Evolutionary conservation across 306 rosid genomes (phyloP), one percentile per base, ranked within the genome.

Genomic region (Adenanthera pavonina): DNA sequence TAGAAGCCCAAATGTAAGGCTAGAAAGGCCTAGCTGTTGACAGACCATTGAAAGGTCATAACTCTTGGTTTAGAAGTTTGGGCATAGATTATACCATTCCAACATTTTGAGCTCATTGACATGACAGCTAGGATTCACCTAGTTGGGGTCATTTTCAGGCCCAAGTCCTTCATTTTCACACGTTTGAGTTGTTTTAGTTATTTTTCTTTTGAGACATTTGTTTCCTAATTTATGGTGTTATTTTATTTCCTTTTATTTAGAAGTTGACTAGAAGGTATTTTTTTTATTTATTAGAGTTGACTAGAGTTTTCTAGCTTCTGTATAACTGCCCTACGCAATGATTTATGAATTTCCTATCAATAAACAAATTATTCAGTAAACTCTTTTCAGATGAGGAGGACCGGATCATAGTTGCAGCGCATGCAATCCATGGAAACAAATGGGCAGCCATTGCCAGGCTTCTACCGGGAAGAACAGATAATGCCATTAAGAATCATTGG

Each of bases 301-400:
- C 14, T 57, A 20, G 35, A 20, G 64, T 57, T 20, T 57, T 10
- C 64, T 20, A 8, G 14, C 3, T 60, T 60, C 38, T 7, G 12
- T 25, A 6, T 10, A 11, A 60, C 25, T 25, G 3, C 33, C 40
- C 1, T 30, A 12, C 25, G 2, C 16, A 60, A 16, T 60, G 65
- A 60, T 12, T 60, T 60, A 16, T 11, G 40, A 30, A 30, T 25
- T 60, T 38, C 8, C 40, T 4, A 30, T 25, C 16, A 30, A 15
- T 60, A 30, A 60, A 1, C 16, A 60, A 30, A 60, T 60, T 30
- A 30, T 60, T 30, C 30, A 35, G 10, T 60, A 1, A 3, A 60
- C 67, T 60, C 38, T 85, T 74, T 85, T 81, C 94, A 95, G 99
- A 92, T 79, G 98, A 89, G 87, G 99, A 95, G 75, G 99, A 95